phyloP scores from a whole-genome alignment of 176 grass and related monocot species.

The Triticum timopheevii region DNA sequence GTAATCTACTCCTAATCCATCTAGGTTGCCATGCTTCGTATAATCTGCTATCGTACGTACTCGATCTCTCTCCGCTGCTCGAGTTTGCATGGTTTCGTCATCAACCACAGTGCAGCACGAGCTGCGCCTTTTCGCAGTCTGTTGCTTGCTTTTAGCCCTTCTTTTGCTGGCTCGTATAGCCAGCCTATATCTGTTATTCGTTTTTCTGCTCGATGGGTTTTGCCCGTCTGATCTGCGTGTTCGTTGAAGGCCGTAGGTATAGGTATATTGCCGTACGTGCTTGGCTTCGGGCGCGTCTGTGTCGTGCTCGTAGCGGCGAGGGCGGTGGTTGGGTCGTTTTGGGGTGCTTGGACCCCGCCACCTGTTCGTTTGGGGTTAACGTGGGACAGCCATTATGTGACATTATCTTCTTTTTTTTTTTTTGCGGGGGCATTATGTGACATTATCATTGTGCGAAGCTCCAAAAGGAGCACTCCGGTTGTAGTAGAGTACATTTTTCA shows the following conservation, averaged over 20 bases:
- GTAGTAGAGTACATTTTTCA: neutral
- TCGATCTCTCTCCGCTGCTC: neutral
- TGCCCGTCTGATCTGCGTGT: neutral
- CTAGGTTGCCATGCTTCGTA: neutral
- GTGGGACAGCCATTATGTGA: slow-evolving; percentile 36
- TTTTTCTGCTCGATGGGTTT: neutral
- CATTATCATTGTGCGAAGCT: neutral
- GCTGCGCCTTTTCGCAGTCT: neutral
- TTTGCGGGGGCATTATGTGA: slow-evolving; percentile 30
- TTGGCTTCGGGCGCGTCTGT: neutral
- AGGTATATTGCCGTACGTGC: neutral
- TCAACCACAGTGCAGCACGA: neutral
- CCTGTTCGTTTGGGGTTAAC: slow-evolving; percentile 32
- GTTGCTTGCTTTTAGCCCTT: neutral
- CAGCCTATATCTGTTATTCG: neutral
- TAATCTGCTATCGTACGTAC: neutral
- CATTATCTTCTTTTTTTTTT: too few species aligned
- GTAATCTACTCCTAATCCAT: slow-evolving; percentile 29
- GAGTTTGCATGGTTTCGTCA: slow-evolving; percentile 5
- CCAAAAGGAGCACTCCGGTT: neutral
- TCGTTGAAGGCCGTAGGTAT: neutral
- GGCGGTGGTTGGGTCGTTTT: slow-evolving; percentile 24
- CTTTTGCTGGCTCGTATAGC: neutral
- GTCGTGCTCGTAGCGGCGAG: neutral
- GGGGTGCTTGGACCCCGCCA: slow-evolving; percentile 18